Base-by-base conservation (phyloP, 805 yeast species). In the Candida nemodendra region DNA sequence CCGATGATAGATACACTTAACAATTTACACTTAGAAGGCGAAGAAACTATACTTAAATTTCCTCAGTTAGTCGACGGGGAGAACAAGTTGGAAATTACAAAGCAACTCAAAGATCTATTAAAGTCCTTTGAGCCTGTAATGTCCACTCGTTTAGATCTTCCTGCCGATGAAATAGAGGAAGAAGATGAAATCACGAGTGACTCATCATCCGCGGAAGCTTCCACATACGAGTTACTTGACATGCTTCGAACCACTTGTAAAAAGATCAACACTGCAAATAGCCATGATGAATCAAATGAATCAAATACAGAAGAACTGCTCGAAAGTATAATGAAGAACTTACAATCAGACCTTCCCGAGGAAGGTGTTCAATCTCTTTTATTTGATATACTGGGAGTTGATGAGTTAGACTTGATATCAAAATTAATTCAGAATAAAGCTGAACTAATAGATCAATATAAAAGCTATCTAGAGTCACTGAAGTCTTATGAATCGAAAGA, bases 321-420 rank as follows among this genome's bases (percentile, higher is more conserved):
- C 12, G 54, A 52, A 5, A 45, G 59, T 11, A 59, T 71, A 3
- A 43, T 64, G 30, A 33, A 51, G 50, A 61, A 65, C 1, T 33
- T 76, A 3, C 49, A 54, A 2, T 51, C 68, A 0, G 65, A 65
- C 14, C 47, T 63, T 6, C 62, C 70, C 8, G 82, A 79, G 28
- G 84, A 76, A 24, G 79, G 75, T 26, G 53, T 85, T 9, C 96
- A 90, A 53, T 78, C 85, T 5, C 65, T 76, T 5, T 62, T 93
- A 28, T 79, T 87, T 42, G 96, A 89, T 57, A 68, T 86, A 6
- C 59, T 93, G 1, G 99, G 99, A 0, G 84, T 79, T 50, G 96
- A 88, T 18, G 84, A 87, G 54, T 73, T 93, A 44, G 96, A 88
- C 37, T 61, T 90, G 34, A 84, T 90, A 8, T 72, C 88, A 1